Evolutionary conservation across 2,329 filamentous ascomycete genomes (phyloP).

Genomic region (Hortaea sp.): DNA sequence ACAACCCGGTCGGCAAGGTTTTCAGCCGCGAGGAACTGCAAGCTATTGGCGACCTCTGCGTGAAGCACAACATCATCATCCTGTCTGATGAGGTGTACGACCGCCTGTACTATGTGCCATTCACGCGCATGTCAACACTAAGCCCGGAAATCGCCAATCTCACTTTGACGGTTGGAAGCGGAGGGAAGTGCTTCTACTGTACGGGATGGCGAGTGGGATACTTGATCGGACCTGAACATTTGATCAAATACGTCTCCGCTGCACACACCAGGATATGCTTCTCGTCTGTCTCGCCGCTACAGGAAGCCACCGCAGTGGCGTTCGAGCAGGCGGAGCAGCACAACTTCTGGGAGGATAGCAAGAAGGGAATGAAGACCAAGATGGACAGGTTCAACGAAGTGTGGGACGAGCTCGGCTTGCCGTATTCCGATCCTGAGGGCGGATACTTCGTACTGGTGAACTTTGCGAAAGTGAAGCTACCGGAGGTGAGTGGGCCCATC

Average conservation of each 20-base stretch:
- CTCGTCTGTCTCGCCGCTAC: constrained; percentile 81
- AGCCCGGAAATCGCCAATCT: constrained; percentile 81
- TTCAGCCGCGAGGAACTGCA: constrained; percentile 76
- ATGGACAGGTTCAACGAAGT: constrained; percentile 73
- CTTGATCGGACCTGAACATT: constrained; percentile 77
- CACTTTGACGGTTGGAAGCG: constrained; percentile 88
- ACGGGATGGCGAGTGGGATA: constrained; percentile 96
- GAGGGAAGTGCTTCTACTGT: constrained; percentile 96
- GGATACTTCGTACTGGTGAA: constrained; percentile 97
- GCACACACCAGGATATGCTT: constrained; percentile 97
- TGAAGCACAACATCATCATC: constrained; percentile 52
- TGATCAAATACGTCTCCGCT: constrained; percentile 84
- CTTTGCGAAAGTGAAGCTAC: constrained; percentile 76
- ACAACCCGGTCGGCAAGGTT: constrained; percentile 96
- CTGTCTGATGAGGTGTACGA: constrained; percentile 70
- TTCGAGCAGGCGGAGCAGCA: constrained; percentile 81
- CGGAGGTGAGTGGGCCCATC: constrained; percentile 32
- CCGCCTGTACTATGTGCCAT: constrained; percentile 86
- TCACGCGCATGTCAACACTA: constrained; percentile 82
- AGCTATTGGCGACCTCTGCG: constrained; percentile 75
- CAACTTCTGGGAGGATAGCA: constrained; percentile 78
- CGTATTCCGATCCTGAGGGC: constrained; percentile 84
- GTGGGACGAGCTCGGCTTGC: constrained; percentile 39
- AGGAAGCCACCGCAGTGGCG: constrained; percentile 87
- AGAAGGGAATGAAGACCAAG: constrained; percentile 81